Evolutionary conservation across 2,329 filamentous ascomycete species (phyloP).

Genomic region (Dactylonectria estremocensis): DNA sequence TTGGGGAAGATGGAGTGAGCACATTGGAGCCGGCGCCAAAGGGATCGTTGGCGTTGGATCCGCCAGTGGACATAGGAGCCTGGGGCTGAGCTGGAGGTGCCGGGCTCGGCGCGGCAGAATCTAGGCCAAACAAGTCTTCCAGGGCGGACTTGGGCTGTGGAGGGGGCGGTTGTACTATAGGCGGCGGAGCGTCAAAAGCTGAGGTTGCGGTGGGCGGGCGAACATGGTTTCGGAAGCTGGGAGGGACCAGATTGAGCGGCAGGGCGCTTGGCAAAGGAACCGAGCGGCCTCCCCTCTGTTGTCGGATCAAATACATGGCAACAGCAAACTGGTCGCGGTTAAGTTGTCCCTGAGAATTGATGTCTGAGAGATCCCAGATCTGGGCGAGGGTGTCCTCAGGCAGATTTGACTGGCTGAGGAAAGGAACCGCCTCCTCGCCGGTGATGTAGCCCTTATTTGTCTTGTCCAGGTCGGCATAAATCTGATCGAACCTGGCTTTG

Average conservation of each 20-base stretch:
- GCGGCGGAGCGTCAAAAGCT: slow-evolving; percentile 65
- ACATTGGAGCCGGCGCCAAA: slow-evolving; percentile 69
- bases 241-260: slow-evolving; percentile 86
- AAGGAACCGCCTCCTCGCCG: slow-evolving; percentile 93
- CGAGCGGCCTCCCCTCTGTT: slow-evolving; percentile 81
- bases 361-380: slow-evolving; percentile 97
- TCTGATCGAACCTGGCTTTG: slow-evolving; percentile 88
- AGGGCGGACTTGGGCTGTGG: slow-evolving; percentile 83
- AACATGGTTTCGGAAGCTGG: slow-evolving; percentile 80
- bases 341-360: slow-evolving; percentile 89
- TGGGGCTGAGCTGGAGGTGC: slow-evolving; percentile 71
- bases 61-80: slow-evolving; percentile 79
- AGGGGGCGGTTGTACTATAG: slow-evolving; percentile 55
- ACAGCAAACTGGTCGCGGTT: slow-evolving; percentile 95
- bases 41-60: slow-evolving; percentile 76
- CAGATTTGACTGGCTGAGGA: slow-evolving; percentile 93
- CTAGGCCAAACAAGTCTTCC: slow-evolving; percentile 94
- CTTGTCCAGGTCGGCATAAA: slow-evolving; percentile 89
- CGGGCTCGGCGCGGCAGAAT: slow-evolving; percentile 71
- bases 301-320: slow-evolving; percentile 96
- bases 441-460: slow-evolving; percentile 86
- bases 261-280: slow-evolving; percentile 80
- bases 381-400: slow-evolving; percentile 91
- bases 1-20: slow-evolving; percentile 67
- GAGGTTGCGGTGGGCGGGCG: slow-evolving; percentile 67